Evolutionary conservation across 108 stramenopile species (phyloP), one percentile per base, ranked within the genome.

Genomic region (Stephanodiscus minutulus): DNA sequence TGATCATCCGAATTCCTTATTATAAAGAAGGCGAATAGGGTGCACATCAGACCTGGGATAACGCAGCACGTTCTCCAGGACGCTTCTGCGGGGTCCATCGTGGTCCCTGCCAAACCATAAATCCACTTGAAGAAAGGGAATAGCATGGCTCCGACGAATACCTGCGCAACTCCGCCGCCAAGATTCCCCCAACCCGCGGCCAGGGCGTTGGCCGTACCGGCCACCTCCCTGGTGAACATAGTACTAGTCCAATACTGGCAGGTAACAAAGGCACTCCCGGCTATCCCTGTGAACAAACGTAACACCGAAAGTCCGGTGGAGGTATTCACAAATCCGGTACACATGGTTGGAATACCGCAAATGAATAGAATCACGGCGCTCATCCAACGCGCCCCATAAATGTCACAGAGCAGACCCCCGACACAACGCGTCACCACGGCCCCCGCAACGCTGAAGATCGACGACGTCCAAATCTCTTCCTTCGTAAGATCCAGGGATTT

Each of bases 171-270:
- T 10, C 81, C 83, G 9, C 84, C 86, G 6, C 92, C 92, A 5
- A 96, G 74, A 72, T 97, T 97, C 13, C 95, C 96, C 97, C 97
- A 97, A 28, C 97, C 96, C 15, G 85, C 97, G 0, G 84, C 83
- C 11, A 95, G 61, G 43, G 93, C 95, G 76, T 97, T 96, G 35
- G 96, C 95, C 0, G 93, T 88, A 36, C 97, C 97, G 1, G 91
- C 91, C 29, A 96, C 83, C 61, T 94, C 89, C 70, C 63, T 76
- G 3, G 72, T 82, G 72, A 97, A 97, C 88, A 95, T 96, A 49
- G 82, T 72, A 22, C 84, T 70, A 10, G 92, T 86, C 97, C 97
- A 97, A 71, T 88, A 93, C 76, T 97, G 96, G 58, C 92, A 92
- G 71, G 85, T 67, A 41, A 89, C 88, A 73, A 89, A 88, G 1